Evolutionary conservation across 2,329 filamentous ascomycete species (phyloP).

Genomic region (Microdochium bolleyi): DNA sequence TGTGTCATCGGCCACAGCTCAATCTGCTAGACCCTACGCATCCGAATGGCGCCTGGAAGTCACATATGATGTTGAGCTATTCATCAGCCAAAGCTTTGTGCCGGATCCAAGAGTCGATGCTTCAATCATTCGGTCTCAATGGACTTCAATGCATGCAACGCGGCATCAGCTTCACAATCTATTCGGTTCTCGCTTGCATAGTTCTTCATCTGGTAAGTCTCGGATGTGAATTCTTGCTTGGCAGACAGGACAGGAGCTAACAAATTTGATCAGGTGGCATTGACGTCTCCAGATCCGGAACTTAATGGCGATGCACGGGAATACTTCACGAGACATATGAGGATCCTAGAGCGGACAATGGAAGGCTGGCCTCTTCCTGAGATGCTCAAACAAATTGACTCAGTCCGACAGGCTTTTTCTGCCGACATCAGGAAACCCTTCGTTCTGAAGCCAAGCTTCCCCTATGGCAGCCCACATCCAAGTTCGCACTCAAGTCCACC

Average conservation of each 20-base stretch:
- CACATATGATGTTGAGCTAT: slow-evolving; percentile 81
- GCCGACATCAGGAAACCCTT: slow-evolving; percentile 79
- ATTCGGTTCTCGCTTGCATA: slow-evolving; percentile 81
- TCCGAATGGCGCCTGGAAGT: slow-evolving; percentile 72
- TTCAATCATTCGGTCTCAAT: slow-evolving; percentile 67
- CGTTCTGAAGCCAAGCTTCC: slow-evolving; percentile 79
- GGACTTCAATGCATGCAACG: slow-evolving; percentile 88
- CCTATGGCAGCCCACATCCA: slow-evolving; percentile 70
- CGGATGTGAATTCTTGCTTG: background rate
- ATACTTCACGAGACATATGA: slow-evolving; percentile 91
- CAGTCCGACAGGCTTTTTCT: slow-evolving; percentile 84
- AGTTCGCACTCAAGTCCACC: slow-evolving; percentile 57
- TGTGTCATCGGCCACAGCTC: slow-evolving; percentile 82
- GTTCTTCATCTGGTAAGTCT: slow-evolving; percentile 81
- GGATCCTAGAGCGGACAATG: slow-evolving; percentile 80
- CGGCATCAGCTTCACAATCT: slow-evolving; percentile 94
- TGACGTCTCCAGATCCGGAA: slow-evolving; percentile 87
- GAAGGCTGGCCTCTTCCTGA: slow-evolving; percentile 81
- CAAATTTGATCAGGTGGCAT: slow-evolving; percentile 58
- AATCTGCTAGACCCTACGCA: slow-evolving; percentile 66
- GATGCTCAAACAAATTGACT: slow-evolving; percentile 82
- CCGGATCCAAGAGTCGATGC: slow-evolving; percentile 74
- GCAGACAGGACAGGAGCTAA: slow-evolving; percentile 6
- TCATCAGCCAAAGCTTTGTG: slow-evolving; percentile 78
- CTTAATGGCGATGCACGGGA: slow-evolving; percentile 77